A percentile compares a stretch with the other conserved stretches of the same genome.
phyloP scores from a whole-genome alignment of 192 early-diverging fungal genomes.

The Chytriomyces hyalinus region DNA sequence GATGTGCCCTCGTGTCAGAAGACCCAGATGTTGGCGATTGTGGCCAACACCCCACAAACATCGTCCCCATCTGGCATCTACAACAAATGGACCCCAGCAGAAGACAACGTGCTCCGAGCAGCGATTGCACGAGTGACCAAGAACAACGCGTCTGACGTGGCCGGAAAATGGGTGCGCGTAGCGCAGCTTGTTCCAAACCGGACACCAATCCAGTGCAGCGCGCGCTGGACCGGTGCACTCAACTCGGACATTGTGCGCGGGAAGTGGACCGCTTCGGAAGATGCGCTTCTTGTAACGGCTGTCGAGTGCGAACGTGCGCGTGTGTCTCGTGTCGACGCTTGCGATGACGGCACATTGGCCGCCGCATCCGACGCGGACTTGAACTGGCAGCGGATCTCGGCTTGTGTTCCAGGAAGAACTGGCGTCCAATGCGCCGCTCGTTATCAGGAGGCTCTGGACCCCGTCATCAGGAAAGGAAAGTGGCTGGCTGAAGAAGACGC shows the following conservation, averaged over 20 bases:
- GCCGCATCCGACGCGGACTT: conserved; percentile 34
- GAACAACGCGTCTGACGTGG: conserved; percentile 42
- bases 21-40: neutral
- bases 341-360: neutral
- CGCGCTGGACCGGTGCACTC: conserved; percentile 41
- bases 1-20: too few species aligned
- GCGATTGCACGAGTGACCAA: conserved; percentile 61
- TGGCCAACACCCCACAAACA: neutral
- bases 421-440: conserved; percentile 91
- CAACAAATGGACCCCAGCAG: conserved; percentile 75
- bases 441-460: conserved; percentile 87
- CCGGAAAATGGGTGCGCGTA: conserved; percentile 43
- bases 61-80: conserved; percentile 7
- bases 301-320: conserved; percentile 23
- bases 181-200: conserved; percentile 34
- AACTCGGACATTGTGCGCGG: conserved; percentile 43
- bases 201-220: conserved; percentile 43
- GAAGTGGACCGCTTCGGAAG: conserved; percentile 48
- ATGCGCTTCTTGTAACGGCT: conserved; percentile 36
- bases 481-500: conserved; percentile 61
- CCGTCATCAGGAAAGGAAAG: conserved; percentile 53
- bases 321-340: conserved; percentile 1
- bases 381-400: conserved; percentile 84
- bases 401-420: conserved; percentile 77
- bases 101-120: conserved; percentile 73